Base-by-base conservation (phyloP, 1,284 basidiomycete genomes). In the Boletus sp. region DNA sequence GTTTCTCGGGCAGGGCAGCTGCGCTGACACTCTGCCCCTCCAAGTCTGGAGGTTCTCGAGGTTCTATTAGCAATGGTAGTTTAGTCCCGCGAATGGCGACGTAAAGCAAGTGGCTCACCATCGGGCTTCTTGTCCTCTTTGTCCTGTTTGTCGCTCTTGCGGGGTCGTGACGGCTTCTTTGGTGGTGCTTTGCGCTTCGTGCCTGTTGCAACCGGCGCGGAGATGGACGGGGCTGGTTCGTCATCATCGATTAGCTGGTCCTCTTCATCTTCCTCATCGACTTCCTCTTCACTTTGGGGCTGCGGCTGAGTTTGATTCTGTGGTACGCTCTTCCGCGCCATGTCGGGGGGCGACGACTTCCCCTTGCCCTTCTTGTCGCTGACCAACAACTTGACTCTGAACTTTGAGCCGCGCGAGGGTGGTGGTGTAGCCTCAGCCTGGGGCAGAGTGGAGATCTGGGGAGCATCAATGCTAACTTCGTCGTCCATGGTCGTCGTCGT, bases 161-260 rank as follows among this genome's bases (percentile, higher is more conserved):
- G 73, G 36, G 76, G 66, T 55, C 76, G 80, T 50, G 73, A 67
- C 50, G 73, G 61, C 62, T 78, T 80, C 48, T 67, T 65, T 23
- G 59, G 60, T 40, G 73, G 61, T 39, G 68, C 61, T 61, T 75
- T 80, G 35, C 73, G 73, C 57, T 77, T 78, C 50, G 71, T 67
- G 32, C 64, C 57, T 41, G 58, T 33, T 40, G 64, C 55, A 50
- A 65, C 57, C 47, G 64, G 67, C 13, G 61, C 58, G 42, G 69
- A 58, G 51, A 63, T 53, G 40, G 64, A 65, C 41, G 43, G 61
- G 41, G 45, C 52, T 22, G 45, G 61, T 60, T 63, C 72, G 36
- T 77, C 82, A 54, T 88, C 85, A 64, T 88, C 84, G 56, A 85
- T 81, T 54, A 87, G 76, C 57, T 86, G 81, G 69, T 88, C 84